Percentiles rank a stretch among this genome's conserved stretches.
These are phyloP conservation scores for Teratosphaeria viscida DNA, from an alignment of 2,329 filamentous ascomycete species.

Conservation along the genomic window DNA sequence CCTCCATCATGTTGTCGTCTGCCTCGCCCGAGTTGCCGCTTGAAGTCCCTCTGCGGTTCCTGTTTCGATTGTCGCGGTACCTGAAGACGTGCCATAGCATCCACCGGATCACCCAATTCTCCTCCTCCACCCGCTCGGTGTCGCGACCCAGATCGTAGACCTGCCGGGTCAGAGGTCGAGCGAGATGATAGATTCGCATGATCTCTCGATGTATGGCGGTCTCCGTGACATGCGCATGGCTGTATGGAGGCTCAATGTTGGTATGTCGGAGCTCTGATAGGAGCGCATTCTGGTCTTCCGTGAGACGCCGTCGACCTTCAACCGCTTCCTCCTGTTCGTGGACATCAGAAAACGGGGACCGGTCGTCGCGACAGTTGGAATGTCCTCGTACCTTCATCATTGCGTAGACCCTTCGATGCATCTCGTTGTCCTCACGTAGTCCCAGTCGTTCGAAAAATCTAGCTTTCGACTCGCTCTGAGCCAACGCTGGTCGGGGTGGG, in stretches of 20 bases:
- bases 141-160: slow-evolving; percentile 35
- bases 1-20: slow-evolving; percentile 1
- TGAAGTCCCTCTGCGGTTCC: slow-evolving; percentile 4
- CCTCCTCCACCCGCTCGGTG: slow-evolving; percentile 30
- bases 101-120: slow-evolving; percentile 44
- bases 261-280: slow-evolving; percentile 26
- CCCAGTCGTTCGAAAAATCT: slow-evolving; percentile 34
- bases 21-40: neutral
- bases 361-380: neutral
- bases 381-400: slow-evolving; percentile 33
- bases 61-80: slow-evolving; percentile 32
- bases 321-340: slow-evolving; percentile 32
- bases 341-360: neutral
- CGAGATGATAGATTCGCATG: slow-evolving; percentile 30
- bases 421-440: slow-evolving; percentile 28
- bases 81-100: slow-evolving; percentile 43
- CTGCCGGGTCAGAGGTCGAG: slow-evolving; percentile 28
- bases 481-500: slow-evolving; percentile 23
- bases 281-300: slow-evolving; percentile 28
- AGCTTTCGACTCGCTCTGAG: slow-evolving; percentile 36
- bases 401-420: slow-evolving; percentile 29
- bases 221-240: slow-evolving; percentile 38
- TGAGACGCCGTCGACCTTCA: slow-evolving; percentile 32
- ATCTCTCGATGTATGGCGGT: slow-evolving; percentile 38
- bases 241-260: slow-evolving; percentile 30